phyloP scores from a whole-genome alignment of 2,329 filamentous ascomycete species.

The Elsinoe arachidis region DNA sequence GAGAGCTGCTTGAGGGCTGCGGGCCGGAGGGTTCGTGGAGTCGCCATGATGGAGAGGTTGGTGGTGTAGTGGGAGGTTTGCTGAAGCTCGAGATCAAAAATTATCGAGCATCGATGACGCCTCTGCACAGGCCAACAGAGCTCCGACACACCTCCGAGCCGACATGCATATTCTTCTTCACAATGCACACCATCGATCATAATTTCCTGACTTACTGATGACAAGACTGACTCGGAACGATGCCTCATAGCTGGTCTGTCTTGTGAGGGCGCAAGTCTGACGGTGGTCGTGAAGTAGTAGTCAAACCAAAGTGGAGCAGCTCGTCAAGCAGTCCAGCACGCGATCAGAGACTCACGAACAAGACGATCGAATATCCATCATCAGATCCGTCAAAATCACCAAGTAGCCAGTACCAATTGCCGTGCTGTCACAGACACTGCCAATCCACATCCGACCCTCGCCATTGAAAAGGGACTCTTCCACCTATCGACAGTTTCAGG shows the following conservation, averaged over 20 bases:
- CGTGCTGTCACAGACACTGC: background rate
- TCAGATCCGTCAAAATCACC: background rate
- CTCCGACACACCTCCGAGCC: background rate
- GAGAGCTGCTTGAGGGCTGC: background rate
- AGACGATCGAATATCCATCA: too few species aligned
- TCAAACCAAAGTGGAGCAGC: too few species aligned
- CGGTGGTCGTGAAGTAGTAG: too few species aligned
- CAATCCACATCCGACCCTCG: background rate
- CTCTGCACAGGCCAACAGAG: slow-evolving; percentile 10
- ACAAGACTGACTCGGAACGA: too few species aligned
- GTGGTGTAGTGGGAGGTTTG: background rate
- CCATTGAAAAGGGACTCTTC: background rate
- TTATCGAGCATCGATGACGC: slow-evolving; percentile 10
- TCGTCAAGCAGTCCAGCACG: too few species aligned
- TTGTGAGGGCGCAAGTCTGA: too few species aligned
- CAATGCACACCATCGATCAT: too few species aligned
- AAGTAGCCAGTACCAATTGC: background rate
- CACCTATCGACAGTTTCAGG: slow-evolving; percentile 10
- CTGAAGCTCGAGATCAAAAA: slow-evolving; percentile 7
- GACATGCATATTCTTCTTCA: background rate
- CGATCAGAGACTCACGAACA: too few species aligned
- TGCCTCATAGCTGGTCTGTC: too few species aligned
- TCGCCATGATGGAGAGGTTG: background rate
- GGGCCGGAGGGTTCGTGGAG: background rate
- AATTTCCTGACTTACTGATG: too few species aligned